Conservation (phyloP, 352 stramenopile species). For the Phytophthora idaei region DNA sequence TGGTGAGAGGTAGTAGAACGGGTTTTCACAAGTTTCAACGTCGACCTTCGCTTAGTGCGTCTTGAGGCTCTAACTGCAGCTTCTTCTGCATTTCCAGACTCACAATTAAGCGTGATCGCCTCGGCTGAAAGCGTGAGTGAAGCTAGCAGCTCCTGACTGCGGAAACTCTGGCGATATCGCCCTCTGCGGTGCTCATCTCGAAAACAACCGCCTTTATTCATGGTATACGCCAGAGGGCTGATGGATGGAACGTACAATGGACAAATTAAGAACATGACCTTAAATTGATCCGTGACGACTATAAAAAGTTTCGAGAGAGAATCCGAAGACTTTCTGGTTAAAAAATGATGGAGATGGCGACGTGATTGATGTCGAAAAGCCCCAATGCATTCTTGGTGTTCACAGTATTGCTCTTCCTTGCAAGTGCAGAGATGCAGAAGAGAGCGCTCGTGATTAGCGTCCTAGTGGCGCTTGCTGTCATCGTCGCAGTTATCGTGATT, state of each 20-base stretch:
- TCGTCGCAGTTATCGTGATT: conserved; percentile 51
- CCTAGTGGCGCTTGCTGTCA: conserved; percentile 41
- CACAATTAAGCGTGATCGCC: conserved; percentile 30
- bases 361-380: conserved; percentile 13
- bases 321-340: conserved; percentile 6
- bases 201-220: conserved; percentile 16
- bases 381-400: neutral
- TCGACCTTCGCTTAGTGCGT: conserved; percentile 1
- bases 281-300: neutral
- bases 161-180: conserved; percentile 29
- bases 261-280: conserved; percentile 18
- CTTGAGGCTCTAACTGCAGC: conserved; percentile 18
- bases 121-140: conserved; percentile 41
- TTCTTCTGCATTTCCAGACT: conserved; percentile 26
- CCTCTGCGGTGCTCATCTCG: conserved; percentile 16
- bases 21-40: neutral
- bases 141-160: conserved; percentile 38
- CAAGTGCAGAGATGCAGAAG: conserved; percentile 28
- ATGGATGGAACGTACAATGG: conserved; percentile 6
- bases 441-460: conserved; percentile 42
- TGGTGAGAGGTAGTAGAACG: neutral
- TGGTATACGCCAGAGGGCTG: neutral
- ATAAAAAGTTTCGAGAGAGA: neutral
- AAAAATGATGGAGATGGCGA: conserved; percentile 1
- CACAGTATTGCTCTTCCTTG: conserved; percentile 28